Base-by-base conservation (phyloP, 441 rosid genomes). In the Eruca vesicaria region DNA sequence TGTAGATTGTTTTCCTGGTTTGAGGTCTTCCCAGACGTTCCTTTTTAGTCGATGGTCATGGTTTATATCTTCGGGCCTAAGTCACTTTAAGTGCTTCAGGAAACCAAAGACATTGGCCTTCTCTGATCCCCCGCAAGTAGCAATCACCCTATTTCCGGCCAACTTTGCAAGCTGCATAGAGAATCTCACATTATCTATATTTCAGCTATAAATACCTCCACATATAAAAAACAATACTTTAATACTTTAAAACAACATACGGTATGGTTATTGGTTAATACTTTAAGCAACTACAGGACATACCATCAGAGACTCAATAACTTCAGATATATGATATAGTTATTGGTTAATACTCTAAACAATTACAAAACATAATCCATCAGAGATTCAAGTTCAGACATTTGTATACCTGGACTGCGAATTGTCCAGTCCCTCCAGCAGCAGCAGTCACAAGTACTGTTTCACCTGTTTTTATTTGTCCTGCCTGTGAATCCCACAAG, bases 361-460 rank as follows among this genome's bases (percentile, higher is more conserved):
- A 53, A 11, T 26, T 7, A 63, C 35, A 69, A 6, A 23, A n/a
- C 19, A 35, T 26, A 50, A 26, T n/a, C 36, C n/a, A 76, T 31
- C 41, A 57, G 32, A 33, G 50, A 45, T 23, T 48, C 28, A 58
- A 58, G 8, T 32, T 66, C 33, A 73, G 67, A 31, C 26, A 35
- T 52, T 10, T 62, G 2, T 53, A 23, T 75, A 95, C 99, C 99
- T 96, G 99, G 63, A 96, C 98, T 29, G 97, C 98, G 73, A 96
- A 96, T 78, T 96, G 99, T 38, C 99, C 99, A 6, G 99, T 96
- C 56, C 99, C 99, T 79, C 99, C 98, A 1, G 97, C 98, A 75
- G 97, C 99, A 73, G 99, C 99, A 76, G 99, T 96, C 66, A 96
- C 98, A 73, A 96, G 96, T 62, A 96, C 97, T 35, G 77, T 78